Evolutionary conservation across 768 basidiomycete species (phyloP).

Genomic region (Tephrocybe sp.): DNA sequence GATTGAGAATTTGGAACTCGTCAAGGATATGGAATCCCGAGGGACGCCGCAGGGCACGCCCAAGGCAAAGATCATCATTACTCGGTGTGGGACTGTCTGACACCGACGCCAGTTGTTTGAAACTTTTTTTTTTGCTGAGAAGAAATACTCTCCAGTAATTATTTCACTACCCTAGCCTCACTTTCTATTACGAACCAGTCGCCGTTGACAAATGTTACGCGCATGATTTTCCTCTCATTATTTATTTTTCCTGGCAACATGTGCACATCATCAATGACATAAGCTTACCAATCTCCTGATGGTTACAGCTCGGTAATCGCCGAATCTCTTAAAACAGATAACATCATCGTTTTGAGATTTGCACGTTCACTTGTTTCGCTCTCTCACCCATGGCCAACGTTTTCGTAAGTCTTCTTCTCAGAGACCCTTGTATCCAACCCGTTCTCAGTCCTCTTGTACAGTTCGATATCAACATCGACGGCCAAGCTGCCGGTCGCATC

Average conservation of each 20-base stretch:
- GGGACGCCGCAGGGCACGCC: slow-evolving; percentile 39
- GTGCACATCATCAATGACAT: not conserved
- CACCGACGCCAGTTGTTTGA: not conserved
- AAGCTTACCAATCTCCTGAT: slow-evolving; percentile 3
- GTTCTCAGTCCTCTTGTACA: slow-evolving; percentile 22
- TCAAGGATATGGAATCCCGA: slow-evolving; percentile 53
- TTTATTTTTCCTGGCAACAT: too few relatives aligned
- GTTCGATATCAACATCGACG: slow-evolving; percentile 65
- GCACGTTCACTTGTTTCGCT: slow-evolving; percentile 10
- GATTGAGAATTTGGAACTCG: slow-evolving; percentile 58
- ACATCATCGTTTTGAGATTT: slow-evolving; percentile 13
- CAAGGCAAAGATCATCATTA: slow-evolving; percentile 52
- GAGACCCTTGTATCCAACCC: not conserved
- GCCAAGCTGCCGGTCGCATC: slow-evolving; percentile 48
- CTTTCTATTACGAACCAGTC: too few relatives aligned
- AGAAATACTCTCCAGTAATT: not conserved
- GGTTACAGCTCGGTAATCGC: slow-evolving; percentile 14
- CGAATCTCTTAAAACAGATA: slow-evolving; percentile 16
- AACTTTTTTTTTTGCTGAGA: too few relatives aligned
- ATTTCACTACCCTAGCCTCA: too few relatives aligned
- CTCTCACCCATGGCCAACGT: slow-evolving; percentile 34
- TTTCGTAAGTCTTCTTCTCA: slow-evolving; percentile 28
- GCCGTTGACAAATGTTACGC: too few relatives aligned
- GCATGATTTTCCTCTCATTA: too few relatives aligned
- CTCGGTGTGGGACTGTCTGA: slow-evolving; percentile 21